Evolutionary conservation across 2,329 filamentous ascomycete genomes (phyloP).

Genomic region (Podosphaera fusca): DNA sequence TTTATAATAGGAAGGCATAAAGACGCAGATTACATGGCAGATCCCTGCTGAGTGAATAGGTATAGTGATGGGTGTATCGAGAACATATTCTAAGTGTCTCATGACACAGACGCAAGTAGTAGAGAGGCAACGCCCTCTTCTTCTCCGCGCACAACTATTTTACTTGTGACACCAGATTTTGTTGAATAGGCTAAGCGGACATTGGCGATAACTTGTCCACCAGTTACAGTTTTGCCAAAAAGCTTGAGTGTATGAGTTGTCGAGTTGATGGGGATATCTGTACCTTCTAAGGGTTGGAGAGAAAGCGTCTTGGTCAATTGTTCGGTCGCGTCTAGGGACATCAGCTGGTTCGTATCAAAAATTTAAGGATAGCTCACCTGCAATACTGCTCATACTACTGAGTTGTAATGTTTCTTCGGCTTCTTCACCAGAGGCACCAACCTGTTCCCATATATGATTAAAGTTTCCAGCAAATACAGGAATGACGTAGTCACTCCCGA

Average conservation of each 20-base stretch:
- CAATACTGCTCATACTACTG: slow-evolving; percentile 72
- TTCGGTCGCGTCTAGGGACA: slow-evolving; percentile 58
- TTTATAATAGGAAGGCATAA: too few relatives aligned
- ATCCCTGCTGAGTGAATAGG: too few relatives aligned
- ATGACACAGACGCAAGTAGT: slow-evolving; percentile 60
- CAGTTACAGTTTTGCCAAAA: slow-evolving; percentile 81
- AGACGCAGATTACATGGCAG: too few relatives aligned
- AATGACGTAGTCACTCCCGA: slow-evolving; percentile 80
- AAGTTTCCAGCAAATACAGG: slow-evolving; percentile 90
- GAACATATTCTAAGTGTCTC: neutral
- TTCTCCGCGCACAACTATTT: slow-evolving; percentile 78
- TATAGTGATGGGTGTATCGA: too few relatives aligned
- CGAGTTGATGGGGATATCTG: slow-evolving; percentile 68
- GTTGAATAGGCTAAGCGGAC: slow-evolving; percentile 86
- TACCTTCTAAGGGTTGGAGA: slow-evolving; percentile 82
- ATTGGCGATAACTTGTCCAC: slow-evolving; percentile 67
- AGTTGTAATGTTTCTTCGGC: slow-evolving; percentile 79
- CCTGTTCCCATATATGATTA: slow-evolving; percentile 84
- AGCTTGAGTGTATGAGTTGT: slow-evolving; percentile 89
- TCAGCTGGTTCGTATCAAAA: slow-evolving; percentile 10
- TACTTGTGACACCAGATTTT: slow-evolving; percentile 85
- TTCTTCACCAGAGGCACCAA: slow-evolving; percentile 71
- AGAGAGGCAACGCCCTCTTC: slow-evolving; percentile 75
- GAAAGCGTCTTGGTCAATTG: slow-evolving; percentile 69
- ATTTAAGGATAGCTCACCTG: slow-evolving; percentile 31